Evolutionary conservation across 2,329 filamentous ascomycete species (phyloP).

Genomic region (Pseudogymnoascus sp.): DNA sequence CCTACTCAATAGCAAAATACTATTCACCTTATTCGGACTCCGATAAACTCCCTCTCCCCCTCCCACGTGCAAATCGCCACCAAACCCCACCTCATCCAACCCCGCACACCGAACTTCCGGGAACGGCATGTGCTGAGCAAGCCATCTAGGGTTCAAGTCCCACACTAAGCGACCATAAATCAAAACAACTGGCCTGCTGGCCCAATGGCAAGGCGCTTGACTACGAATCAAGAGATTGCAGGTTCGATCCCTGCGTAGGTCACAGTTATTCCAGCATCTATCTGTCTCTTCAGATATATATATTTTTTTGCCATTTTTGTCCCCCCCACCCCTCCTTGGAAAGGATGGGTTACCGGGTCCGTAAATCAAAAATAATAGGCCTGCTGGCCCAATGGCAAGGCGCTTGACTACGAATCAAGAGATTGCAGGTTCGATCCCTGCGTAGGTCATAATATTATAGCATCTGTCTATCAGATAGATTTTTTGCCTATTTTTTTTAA

Average conservation of each 20-base stretch:
- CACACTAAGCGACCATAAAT: neutral
- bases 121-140: too few species aligned
- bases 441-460: constrained; percentile 12
- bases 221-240: constrained; percentile 44
- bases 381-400: constrained; percentile 48
- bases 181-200: constrained; percentile 25
- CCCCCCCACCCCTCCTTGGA: too few species aligned
- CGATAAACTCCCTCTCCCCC: neutral
- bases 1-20: neutral
- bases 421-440: constrained; percentile 31
- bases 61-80: neutral
- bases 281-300: neutral
- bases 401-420: constrained; percentile 47
- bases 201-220: constrained; percentile 44
- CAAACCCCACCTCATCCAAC: neutral
- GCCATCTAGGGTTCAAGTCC: neutral
- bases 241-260: constrained; percentile 35
- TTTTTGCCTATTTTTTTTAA: neutral
- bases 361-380: constrained; percentile 10
- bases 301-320: neutral
- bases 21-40: neutral
- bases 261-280: constrained; percentile 9
- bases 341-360: neutral
- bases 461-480: neutral
- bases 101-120: neutral